Base-by-base conservation (phyloP, 2,329 filamentous ascomycete genomes). In the Aspergillus fijiensis region DNA sequence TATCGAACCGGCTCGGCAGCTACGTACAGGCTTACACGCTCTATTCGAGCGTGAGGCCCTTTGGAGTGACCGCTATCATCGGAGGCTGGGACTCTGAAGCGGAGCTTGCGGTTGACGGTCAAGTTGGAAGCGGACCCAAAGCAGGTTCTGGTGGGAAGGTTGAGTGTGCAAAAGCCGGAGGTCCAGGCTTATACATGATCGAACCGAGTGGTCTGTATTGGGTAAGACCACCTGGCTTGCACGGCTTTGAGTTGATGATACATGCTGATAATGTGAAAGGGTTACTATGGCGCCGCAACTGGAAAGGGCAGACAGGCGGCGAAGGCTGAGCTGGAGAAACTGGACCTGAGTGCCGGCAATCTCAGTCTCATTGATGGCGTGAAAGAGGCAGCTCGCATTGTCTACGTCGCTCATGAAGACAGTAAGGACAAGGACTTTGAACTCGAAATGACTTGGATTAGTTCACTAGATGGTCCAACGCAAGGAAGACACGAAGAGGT, bases 361-460 rank as follows among this genome's bases (percentile, higher is more conserved):
- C 84, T 98, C 57, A 90, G 89, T 63, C 82, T 99, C 61, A 82
- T 89, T 73, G 88, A 98, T 73, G 95, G 89, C 54, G 91, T 99
- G 72, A 97, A 96, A 84, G 91, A 98, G 82, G 95, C 95, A 35
- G 95, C 95, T 59, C 84, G 92, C 63, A 99, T 99, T 79, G 98
- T 99, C 79, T 96, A 97, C 77, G 87, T 96, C 62, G 93, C 94
- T 52, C 95, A 99, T 76, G 95, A 98, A 77, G 95, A 99, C 78
- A 98, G 94, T 84, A 98, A 98, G 82, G 95, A 98, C 81, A 99
- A 99, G 84, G 95, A 98, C 67, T 99, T 98, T 73, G 95, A 99
- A 86, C 84, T 99, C 61, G 95, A 99, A 82, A 96, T 99, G 92
- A 96, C 91, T 61, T 99, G 95, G 95, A 91, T 98, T 77, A 97